These are phyloP conservation scores for Pisolithus albus DNA, from an alignment of 768 basidiomycete genomes.

Conservation along the genomic window DNA sequence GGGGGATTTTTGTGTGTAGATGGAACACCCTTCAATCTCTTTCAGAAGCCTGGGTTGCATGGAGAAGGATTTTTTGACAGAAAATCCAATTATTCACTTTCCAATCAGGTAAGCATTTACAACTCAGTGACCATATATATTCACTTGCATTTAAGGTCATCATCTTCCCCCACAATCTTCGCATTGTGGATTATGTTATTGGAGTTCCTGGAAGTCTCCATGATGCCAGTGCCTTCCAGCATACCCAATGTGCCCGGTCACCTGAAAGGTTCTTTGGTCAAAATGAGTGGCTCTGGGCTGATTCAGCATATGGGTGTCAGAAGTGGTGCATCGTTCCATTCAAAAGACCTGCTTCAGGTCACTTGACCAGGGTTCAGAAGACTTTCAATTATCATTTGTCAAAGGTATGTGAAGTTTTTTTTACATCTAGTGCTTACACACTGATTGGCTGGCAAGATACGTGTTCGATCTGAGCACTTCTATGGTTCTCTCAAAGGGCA, in stretches of 20 bases:
- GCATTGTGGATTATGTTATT: conserved; percentile 9
- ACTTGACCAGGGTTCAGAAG: conserved; percentile 10
- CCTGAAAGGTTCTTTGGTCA: conserved; percentile 2
- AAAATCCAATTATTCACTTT: conserved; percentile 14
- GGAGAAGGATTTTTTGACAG: conserved; percentile 13
- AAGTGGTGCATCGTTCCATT: conserved; percentile 20
- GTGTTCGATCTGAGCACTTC: conserved; percentile 4
- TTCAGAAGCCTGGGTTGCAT: conserved; percentile 6
- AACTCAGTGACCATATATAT: not conserved
- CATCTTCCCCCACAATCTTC: conserved; percentile 6
- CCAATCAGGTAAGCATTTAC: conserved; percentile 9
- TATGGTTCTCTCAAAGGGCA: conserved; percentile 9
- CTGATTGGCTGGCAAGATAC: not conserved
- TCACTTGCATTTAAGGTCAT: conserved; percentile 3
- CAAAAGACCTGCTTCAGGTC: conserved; percentile 14
- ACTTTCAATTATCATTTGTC: conserved; percentile 15
- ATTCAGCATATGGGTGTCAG: conserved; percentile 3
- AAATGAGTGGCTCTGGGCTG: conserved; percentile 10
- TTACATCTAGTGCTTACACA: not conserved
- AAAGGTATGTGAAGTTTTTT: conserved; percentile 1
- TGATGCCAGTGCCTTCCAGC: conserved; percentile 3
- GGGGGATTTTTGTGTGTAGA: conserved; percentile 4
- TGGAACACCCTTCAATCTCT: not conserved
- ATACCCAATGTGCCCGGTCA: not conserved
- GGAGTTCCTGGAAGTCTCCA: conserved; percentile 8